Evolutionary conservation across 805 yeast species (phyloP).

Genomic region (Metschnikowia gelsemii): DNA sequence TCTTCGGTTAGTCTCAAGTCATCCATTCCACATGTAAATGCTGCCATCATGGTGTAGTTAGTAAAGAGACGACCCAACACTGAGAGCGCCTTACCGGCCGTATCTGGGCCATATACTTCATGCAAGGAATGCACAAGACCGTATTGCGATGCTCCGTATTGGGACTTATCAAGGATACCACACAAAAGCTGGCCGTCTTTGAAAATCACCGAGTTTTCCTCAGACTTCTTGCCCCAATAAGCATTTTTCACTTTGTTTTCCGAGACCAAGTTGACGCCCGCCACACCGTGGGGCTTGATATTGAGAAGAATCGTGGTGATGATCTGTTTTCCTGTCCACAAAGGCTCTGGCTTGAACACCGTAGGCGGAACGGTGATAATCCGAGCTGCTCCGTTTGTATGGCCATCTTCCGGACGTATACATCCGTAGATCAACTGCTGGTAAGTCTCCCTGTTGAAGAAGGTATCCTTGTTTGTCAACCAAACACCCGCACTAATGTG

Average conservation of each 20-base stretch:
- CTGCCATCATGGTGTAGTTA: conserved; percentile 85
- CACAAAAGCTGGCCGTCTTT: conserved; percentile 80
- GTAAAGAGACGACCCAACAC: conserved; percentile 96
- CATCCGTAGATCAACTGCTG: conserved; percentile 94
- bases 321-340: conserved; percentile 98
- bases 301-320: conserved; percentile 89
- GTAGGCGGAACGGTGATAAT: conserved; percentile 88
- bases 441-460: conserved; percentile 86
- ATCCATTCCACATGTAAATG: conserved; percentile 99
- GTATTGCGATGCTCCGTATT: conserved; percentile 95
- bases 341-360: conserved; percentile 75
- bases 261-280: conserved; percentile 84
- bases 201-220: conserved; percentile 84
- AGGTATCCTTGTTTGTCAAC: conserved; percentile 90
- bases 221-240: conserved; percentile 87
- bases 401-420: conserved; percentile 96
- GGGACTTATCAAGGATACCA: conserved; percentile 96
- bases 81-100: conserved; percentile 86
- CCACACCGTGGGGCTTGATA: conserved; percentile 81
- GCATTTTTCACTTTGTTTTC: conserved; percentile 89
- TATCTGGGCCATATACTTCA: conserved; percentile 89
- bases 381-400: conserved; percentile 62
- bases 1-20: conserved; percentile 88
- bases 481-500: conserved; percentile 99
- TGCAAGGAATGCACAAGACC: conserved; percentile 96